Evolutionary conservation across 2,329 filamentous ascomycete genomes (phyloP), one percentile per base, ranked within the genome.

Genomic region (Helotiales sp.): DNA sequence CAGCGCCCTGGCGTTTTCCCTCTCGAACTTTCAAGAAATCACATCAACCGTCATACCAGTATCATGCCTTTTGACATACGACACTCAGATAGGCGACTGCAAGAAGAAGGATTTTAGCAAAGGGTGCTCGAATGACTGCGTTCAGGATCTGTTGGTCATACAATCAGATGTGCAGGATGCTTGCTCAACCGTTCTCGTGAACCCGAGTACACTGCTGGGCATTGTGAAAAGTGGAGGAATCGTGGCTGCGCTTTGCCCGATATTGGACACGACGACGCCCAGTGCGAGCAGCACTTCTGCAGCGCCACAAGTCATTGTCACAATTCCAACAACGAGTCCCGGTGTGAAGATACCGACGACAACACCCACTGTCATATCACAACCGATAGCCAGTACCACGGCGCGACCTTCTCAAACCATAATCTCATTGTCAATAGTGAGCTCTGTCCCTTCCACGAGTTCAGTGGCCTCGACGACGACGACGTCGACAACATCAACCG

Each of bases 21-120:
- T 77, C 13, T 72, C 72, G 45, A 75, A 76, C 60, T 77, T 77
- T 43, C 76, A 77, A 64, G 64, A 67, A 24, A 73, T 77, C 40
- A 70, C 73, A 6, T 67, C 72, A 8, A 58, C 50, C 32, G 22
- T 57, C 10, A 70, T 77, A 61, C 73, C 75, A 28, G 24, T 70
- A 50, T 30, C 47, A 58, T 77, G 76, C 50, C 69, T 71, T 34
- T 50, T 72, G 40, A 65, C 69, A 55, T 77, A 77, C 67, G 69
- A 75, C 47, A 71, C 60, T 22, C 64, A 71, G 43, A 77, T 77
- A 65, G 32, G 66, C 30, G 59, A 61, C 13, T 77, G 76, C 63
- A 69, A 60, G 47, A 63, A 71, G 34, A 62, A 65, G 17, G 76
- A 77, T 65, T 77, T 77, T 63, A 69, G 70, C 5, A 58, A 69